These are phyloP conservation scores for Penicillium aurantiogriseum DNA, from an alignment of 2,329 filamentous ascomycete genomes.

Conservation along the genomic window DNA sequence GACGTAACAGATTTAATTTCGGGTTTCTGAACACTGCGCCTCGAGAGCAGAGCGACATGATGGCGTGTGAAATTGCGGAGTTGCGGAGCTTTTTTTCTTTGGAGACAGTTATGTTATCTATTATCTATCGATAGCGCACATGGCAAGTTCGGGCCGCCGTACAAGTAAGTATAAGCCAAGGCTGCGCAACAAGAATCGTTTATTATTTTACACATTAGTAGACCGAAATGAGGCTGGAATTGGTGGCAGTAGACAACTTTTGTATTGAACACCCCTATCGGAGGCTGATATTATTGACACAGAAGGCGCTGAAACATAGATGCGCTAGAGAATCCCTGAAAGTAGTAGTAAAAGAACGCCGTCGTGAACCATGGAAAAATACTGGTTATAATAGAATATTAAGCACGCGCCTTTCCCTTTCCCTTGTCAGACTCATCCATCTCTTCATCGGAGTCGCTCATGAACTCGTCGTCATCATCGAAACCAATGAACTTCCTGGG, in stretches of 20 bases:
- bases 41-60: conserved; percentile 31
- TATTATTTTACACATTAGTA: not conserved
- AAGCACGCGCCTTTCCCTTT: conserved; percentile 37
- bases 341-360: conserved; percentile 16
- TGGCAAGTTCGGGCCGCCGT: conserved; percentile 18
- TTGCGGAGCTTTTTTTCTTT: conserved; percentile 22
- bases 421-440: conserved; percentile 34
- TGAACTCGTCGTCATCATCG: conserved; percentile 50
- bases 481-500: conserved; percentile 46
- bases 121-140: conserved; percentile 26
- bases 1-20: conserved; percentile 7
- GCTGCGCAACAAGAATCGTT: not conserved
- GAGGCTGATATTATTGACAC: conserved; percentile 4
- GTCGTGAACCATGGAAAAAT: conserved; percentile 17
- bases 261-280: not conserved
- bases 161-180: conserved; percentile 12
- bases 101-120: conserved; percentile 20
- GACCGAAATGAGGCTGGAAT: not conserved
- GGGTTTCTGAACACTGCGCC: conserved; percentile 23
- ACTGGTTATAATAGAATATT: conserved; percentile 8
- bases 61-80: conserved; percentile 17
- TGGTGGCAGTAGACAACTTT: not conserved
- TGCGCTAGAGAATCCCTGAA: conserved; percentile 6
- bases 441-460: conserved; percentile 43
- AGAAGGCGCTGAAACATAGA: conserved; percentile 11